phyloP scores from a whole-genome alignment of 83 land plant genomes.

The Picea mariana region DNA sequence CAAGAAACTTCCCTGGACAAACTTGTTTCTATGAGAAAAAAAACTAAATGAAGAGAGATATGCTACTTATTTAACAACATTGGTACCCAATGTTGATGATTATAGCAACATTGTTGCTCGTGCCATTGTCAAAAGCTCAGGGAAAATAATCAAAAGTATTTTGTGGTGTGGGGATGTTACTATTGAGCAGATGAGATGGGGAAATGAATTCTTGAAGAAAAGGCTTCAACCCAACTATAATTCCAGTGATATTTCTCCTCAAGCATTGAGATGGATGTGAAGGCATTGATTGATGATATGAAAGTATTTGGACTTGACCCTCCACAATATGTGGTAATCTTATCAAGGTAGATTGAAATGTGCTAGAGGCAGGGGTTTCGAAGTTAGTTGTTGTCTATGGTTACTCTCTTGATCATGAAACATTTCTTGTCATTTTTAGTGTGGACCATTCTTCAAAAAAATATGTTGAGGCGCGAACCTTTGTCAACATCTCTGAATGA shows the following conservation, averaged over 20 bases:
- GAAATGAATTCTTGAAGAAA: conserved; percentile 58
- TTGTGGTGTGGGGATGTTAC: conserved; percentile 93
- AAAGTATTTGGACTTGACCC: conserved; percentile 27
- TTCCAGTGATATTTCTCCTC: conserved; percentile 51
- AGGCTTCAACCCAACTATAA: conserved; percentile 35
- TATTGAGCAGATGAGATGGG: conserved; percentile 65
- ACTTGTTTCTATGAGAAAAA: conserved; percentile 7
- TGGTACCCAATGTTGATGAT: conserved; percentile 15
- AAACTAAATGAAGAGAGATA: conserved; percentile 42
- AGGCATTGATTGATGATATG: conserved; percentile 50
- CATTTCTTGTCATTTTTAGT: conserved; percentile 42
- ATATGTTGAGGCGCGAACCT: conserved; percentile 38
- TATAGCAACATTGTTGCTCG: conserved; percentile 64
- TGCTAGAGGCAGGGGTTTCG: conserved; percentile 45
- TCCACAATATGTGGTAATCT: conserved; percentile 46
- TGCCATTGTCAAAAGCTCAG: conserved; percentile 66
- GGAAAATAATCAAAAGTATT: conserved; percentile 66
- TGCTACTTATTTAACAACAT: conserved; percentile 9
- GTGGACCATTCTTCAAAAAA: conserved; percentile 38
- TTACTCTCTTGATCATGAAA: conserved; percentile 33
- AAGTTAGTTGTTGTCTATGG: conserved; percentile 42
- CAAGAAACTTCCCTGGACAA: conserved; percentile 31
- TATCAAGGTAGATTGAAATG: conserved; percentile 49
- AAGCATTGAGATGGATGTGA: conserved; percentile 48
- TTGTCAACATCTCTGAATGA: conserved; percentile 37